phyloP scores from a whole-genome alignment of 768 basidiomycete genomes.

The Lactarius quietus region DNA sequence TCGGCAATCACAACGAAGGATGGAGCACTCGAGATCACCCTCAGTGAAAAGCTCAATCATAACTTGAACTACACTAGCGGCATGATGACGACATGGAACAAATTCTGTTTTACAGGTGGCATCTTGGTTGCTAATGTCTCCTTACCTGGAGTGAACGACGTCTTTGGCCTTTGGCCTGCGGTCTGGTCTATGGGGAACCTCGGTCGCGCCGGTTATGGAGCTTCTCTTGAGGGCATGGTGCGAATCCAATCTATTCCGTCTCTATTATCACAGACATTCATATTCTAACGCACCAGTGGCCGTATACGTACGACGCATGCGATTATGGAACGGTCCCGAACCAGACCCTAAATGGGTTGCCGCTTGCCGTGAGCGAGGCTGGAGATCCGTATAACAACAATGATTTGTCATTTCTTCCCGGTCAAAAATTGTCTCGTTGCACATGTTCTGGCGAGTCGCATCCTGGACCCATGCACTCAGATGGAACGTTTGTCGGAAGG shows the following conservation, averaged over 20 bases:
- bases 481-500: slow-evolving; percentile 61
- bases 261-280: neutral
- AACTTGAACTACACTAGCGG: slow-evolving; percentile 50
- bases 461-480: slow-evolving; percentile 48
- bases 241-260: slow-evolving; percentile 28
- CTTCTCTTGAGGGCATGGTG: slow-evolving; percentile 77
- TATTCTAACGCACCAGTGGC: slow-evolving; percentile 50
- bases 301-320: slow-evolving; percentile 79
- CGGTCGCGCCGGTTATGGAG: slow-evolving; percentile 87
- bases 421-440: slow-evolving; percentile 45
- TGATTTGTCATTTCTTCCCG: slow-evolving; percentile 77
- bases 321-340: slow-evolving; percentile 92
- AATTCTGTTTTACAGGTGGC: slow-evolving; percentile 93
- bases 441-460: slow-evolving; percentile 45
- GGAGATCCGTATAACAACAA: slow-evolving; percentile 55
- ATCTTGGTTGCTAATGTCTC: slow-evolving; percentile 65
- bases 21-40: slow-evolving; percentile 43
- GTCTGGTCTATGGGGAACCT: slow-evolving; percentile 82
- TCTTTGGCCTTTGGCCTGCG: slow-evolving; percentile 72
- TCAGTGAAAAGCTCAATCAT: slow-evolving; percentile 64
- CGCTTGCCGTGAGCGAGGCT: slow-evolving; percentile 52
- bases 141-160: slow-evolving; percentile 62
- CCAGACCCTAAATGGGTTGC: slow-evolving; percentile 68
- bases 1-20: slow-evolving; percentile 46
- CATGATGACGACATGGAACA: slow-evolving; percentile 52